A percentile compares a stretch with the other conserved stretches of the same genome.
phyloP scores from a whole-genome alignment of 2,329 filamentous ascomycete genomes.

The Celoporthe dispersa region DNA sequence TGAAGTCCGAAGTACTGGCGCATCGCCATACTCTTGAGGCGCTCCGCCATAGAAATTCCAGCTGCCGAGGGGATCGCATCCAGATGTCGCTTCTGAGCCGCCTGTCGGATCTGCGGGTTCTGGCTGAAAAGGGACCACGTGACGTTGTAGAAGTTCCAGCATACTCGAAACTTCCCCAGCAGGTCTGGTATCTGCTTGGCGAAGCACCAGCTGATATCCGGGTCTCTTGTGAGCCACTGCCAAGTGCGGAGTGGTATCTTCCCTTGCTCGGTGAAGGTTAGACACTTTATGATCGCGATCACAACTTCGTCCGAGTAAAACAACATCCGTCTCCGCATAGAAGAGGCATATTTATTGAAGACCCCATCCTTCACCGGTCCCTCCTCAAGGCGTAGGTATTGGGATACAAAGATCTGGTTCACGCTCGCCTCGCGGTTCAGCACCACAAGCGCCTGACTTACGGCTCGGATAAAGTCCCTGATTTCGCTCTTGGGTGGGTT shows the following conservation, averaged over 20 bases:
- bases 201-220: background rate
- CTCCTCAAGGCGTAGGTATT: background rate
- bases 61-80: background rate
- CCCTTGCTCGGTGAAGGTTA: background rate
- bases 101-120: background rate
- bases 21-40: slow-evolving; percentile 14
- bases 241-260: background rate
- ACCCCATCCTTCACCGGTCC: background rate
- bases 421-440: background rate
- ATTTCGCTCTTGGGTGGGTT: background rate
- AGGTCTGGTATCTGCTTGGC: background rate
- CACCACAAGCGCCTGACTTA: background rate
- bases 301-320: background rate
- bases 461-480: background rate
- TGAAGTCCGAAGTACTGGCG: background rate
- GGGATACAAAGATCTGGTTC: background rate
- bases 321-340: background rate
- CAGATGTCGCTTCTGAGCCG: background rate
- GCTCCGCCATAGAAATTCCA: background rate
- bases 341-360: background rate
- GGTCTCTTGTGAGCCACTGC: background rate
- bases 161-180: background rate
- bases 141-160: background rate
- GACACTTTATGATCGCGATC: background rate
- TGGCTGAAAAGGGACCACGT: background rate